A percentile compares a stretch with the other conserved stretches of the same genome.
Evolutionary conservation across 2,329 filamentous ascomycete genomes (phyloP).

Genomic region (Fusarium sp.): DNA sequence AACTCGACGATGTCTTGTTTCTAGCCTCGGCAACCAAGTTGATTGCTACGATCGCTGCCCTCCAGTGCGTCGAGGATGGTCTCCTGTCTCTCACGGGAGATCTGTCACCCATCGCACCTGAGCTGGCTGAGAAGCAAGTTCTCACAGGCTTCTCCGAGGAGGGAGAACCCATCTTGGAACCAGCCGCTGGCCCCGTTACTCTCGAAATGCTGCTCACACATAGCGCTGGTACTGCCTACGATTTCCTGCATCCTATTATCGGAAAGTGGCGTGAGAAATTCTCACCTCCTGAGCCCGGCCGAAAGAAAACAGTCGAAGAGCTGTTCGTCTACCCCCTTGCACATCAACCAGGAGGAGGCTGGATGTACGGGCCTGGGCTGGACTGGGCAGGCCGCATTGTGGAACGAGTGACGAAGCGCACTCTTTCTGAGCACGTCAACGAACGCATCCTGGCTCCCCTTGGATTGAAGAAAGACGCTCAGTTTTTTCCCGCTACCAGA

Average conservation of each 20-base stretch:
- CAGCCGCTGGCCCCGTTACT: conserved; percentile 55
- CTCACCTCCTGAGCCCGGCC: conserved; percentile 18
- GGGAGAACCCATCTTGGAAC: conserved; percentile 53
- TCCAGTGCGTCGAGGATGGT: conserved; percentile 68
- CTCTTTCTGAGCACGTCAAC: conserved; percentile 58
- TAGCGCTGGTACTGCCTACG: conserved; percentile 61
- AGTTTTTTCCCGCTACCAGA: conserved; percentile 54
- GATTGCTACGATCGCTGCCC: conserved; percentile 61
- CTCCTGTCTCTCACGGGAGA: conserved; percentile 60
- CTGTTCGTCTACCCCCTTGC: conserved; percentile 57
- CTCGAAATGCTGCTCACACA: conserved; percentile 64
- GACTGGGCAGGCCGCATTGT: conserved; percentile 67
- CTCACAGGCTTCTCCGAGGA: conserved; percentile 59
- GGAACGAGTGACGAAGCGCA: conserved; percentile 57
- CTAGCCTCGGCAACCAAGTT: conserved; percentile 58
- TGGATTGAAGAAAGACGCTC: conserved; percentile 50
- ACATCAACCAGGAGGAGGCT: conserved; percentile 63
- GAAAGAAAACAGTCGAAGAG: conserved; percentile 53
- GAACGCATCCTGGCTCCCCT: conserved; percentile 59
- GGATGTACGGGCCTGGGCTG: conserved; percentile 61
- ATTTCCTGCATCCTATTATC: conserved; percentile 53
- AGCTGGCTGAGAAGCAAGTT: conserved; percentile 60
- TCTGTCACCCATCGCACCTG: conserved; percentile 58
- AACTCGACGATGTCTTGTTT: conserved; percentile 51
- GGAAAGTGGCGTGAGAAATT: conserved; percentile 52